Base-by-base conservation (phyloP, 2,329 filamentous ascomycete genomes). In the Pseudopithomyces chartarum region DNA sequence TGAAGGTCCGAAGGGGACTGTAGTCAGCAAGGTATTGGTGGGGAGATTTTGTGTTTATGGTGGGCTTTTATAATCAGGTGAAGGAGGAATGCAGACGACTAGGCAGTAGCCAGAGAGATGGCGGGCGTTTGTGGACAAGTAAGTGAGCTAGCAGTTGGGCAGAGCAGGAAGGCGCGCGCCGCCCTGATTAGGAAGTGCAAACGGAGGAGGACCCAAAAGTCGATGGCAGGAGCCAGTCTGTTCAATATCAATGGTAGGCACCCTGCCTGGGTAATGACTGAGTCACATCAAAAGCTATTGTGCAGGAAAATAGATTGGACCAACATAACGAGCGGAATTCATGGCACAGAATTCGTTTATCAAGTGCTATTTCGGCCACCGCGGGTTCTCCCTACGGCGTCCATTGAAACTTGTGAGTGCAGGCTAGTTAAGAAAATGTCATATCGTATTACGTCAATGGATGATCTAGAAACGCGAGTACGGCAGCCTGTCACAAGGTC, bases 401-500 rank as follows among this genome's bases (percentile, higher is more conserved):
- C 26, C 12, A 38, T 38, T 38, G 39, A 11, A 8, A 8, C 6
- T 8, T 29, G 39, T 42, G 7, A 11, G 17, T 42, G 39, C 39
- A 42, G 17, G 6, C 22, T 17, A 42, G 12, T 17, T 15, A 34
- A 3, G 4, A 15, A 33, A 33, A 3, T 10, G 26, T 26, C n/a
- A 12, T 19, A 26, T 33, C 12, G 23, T 10, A 20, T 40, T 17
- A 12, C 23, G 19, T 7, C 11, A 15, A 26, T 8, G 12, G 7
- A 7, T 6, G 17, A 40, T 34, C 33, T 68, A 82, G 64, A 82
- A 82, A 49, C 80, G 75, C 19, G 80, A 78, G 66, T 78, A 82
- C 23, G 80, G 80, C 20, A 82, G 65, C 80, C 80, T 82, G 43
- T 45, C 26, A 49, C 8, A 10, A 13, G 38, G 32, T 56, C 11